phyloP scores from a whole-genome alignment of 805 yeast species.

The Lipomyces orientalis region DNA sequence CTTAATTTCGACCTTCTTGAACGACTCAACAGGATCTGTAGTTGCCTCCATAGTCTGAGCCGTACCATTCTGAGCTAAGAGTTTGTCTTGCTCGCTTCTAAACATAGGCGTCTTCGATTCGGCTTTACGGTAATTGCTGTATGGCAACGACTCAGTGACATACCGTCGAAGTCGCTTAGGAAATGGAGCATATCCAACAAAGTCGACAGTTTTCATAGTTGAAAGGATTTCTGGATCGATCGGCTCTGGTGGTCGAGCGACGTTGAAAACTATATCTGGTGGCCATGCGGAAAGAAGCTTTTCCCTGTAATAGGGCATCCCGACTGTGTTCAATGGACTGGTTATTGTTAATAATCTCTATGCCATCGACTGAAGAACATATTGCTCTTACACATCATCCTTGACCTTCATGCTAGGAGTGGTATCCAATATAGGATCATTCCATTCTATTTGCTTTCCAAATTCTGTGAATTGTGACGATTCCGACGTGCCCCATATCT shows the following conservation, averaged over 20 bases:
- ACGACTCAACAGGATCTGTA: slow-evolving; percentile 44
- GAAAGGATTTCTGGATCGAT: slow-evolving; percentile 57
- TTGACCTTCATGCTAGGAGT: slow-evolving; percentile 15
- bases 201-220: slow-evolving; percentile 47
- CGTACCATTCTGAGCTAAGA: slow-evolving; percentile 16
- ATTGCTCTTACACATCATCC: slow-evolving; percentile 17
- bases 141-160: slow-evolving; percentile 42
- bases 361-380: not conserved
- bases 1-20: slow-evolving; percentile 71
- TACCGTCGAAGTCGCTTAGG: slow-evolving; percentile 49
- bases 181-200: slow-evolving; percentile 57
- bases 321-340: slow-evolving; percentile 71
- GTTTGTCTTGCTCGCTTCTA: slow-evolving; percentile 37
- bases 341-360: not conserved
- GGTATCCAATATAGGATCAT: slow-evolving; percentile 47
- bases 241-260: slow-evolving; percentile 63
- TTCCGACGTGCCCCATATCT: slow-evolving; percentile 67
- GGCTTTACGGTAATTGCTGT: slow-evolving; percentile 7
- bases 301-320: slow-evolving; percentile 85
- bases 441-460: slow-evolving; percentile 60
- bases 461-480: slow-evolving; percentile 52
- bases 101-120: slow-evolving; percentile 36
- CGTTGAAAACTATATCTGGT: slow-evolving; percentile 61
- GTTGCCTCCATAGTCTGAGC: slow-evolving; percentile 19
- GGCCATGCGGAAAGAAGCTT: slow-evolving; percentile 84